Base-by-base conservation (phyloP, 1,284 basidiomycete species). In the Pyrrhoderma noxium region DNA sequence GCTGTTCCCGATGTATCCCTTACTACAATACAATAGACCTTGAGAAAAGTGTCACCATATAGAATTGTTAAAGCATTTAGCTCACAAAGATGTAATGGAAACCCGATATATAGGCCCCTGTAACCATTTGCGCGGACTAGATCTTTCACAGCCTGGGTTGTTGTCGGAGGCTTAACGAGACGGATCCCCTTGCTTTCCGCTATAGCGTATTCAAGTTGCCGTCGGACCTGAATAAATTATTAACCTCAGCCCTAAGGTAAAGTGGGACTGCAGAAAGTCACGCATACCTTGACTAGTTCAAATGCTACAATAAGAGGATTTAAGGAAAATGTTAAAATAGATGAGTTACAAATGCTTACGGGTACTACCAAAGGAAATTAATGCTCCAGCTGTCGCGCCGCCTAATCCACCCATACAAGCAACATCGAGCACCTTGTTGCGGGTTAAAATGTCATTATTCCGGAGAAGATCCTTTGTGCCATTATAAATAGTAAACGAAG, bases 151-250 rank as follows among this genome's bases (percentile, higher is more conserved):
- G 86, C 85, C 55, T 81, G 74, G 47, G 77, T 53, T n/a, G 87
- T 92, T 37, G 76, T 74, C 23, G 87, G 88, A 13, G 87, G 80
- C 62, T 83, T 88, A 3, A 67, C 68, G 46, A 90, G 63, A 13
- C 74, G 68, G 34, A 85, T 53, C 3, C 89, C 88, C 61, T 85
- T 86, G 64, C 73, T 83, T 19, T 80, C 79, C 19, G 92, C 90
- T 55, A 98, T 98, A 45, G 90, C 83, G 62, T 89, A 98, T 68
- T 98, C 95, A 46, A 99, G 73, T 62, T 99, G 94, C 58, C 92
- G 74, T 56, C 91, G 84, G 51, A 93, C 85, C 27, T 31, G 27
- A 31, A 11, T 31, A 31, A 11, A 31, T 31, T 5, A 31, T 31
- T 31, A 11, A 11, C n/a, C n/a, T n/a, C n/a, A 31, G 27, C 27